These are phyloP conservation scores for Lepiota brunneoincarnata DNA, from an alignment of 768 basidiomycete genomes.

Conservation along the genomic window DNA sequence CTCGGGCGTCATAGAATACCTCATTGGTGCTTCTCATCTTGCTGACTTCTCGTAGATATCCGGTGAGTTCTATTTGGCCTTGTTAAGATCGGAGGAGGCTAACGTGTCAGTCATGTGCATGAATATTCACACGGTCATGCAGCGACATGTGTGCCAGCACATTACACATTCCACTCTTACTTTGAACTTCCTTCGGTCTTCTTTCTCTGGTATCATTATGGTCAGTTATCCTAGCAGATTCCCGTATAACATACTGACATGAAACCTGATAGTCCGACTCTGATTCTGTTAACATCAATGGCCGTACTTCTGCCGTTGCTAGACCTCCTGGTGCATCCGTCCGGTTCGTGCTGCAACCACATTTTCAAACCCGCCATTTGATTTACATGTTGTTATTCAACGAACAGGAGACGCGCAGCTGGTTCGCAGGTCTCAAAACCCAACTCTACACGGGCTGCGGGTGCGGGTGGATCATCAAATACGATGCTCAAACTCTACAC, in stretches of 20 bases:
- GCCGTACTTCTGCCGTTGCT: conserved; percentile 49
- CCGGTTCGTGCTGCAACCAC: conserved; percentile 49
- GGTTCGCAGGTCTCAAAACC: conserved; percentile 65
- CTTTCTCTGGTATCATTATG: conserved; percentile 28
- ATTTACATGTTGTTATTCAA: conserved; percentile 1
- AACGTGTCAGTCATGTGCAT: conserved; percentile 31
- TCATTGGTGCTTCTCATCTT: no score
- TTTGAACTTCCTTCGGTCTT: conserved; percentile 17
- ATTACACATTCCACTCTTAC: conserved; percentile 18
- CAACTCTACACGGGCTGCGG: conserved; percentile 86
- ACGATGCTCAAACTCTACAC: conserved; percentile 99
- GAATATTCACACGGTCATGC: conserved; percentile 28
- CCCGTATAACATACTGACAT: not conserved
- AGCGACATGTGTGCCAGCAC: conserved; percentile 26
- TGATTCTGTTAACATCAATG: conserved; percentile 53
- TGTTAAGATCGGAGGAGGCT: not conserved
- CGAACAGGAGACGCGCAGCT: conserved; percentile 67
- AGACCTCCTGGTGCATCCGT: conserved; percentile 81
- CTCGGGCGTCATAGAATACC: no score
- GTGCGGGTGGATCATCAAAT: conserved; percentile 94
- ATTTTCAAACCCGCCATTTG: not conserved
- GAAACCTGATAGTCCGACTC: conserved; percentile 66
- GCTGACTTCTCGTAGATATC: no score
- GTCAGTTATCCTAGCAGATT: conserved; percentile 24
- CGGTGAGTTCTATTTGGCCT: not conserved